Conservation (phyloP, 2,329 filamentous ascomycete genomes). For the Hypoxylon sp. region DNA sequence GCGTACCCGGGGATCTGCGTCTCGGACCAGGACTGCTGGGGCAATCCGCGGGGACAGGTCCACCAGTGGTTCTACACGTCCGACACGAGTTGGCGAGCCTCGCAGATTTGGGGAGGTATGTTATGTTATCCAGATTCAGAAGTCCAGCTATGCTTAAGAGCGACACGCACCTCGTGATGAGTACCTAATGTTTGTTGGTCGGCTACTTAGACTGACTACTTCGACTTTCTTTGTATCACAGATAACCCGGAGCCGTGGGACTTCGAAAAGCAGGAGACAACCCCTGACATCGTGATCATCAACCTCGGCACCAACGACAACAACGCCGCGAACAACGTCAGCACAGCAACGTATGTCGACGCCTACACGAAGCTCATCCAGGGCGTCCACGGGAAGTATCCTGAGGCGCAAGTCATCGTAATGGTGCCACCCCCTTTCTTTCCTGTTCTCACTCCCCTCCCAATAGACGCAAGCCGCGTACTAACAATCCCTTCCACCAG, state of each 20-base stretch:
- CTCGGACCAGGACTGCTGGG: slow-evolving; percentile 69
- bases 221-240: slow-evolving; percentile 26
- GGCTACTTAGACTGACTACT: neutral
- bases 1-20: slow-evolving; percentile 73
- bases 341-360: slow-evolving; percentile 58
- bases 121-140: slow-evolving; percentile 46
- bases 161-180: neutral
- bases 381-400: slow-evolving; percentile 64
- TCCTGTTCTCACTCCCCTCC: slow-evolving; percentile 36
- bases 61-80: slow-evolving; percentile 72
- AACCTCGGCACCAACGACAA: slow-evolving; percentile 65
- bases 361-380: slow-evolving; percentile 62
- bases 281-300: slow-evolving; percentile 63
- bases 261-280: slow-evolving; percentile 59
- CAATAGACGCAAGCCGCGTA: neutral
- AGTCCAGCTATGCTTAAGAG: neutral
- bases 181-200: neutral
- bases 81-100: slow-evolving; percentile 66
- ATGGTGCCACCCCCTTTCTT: slow-evolving; percentile 54
- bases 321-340: slow-evolving; percentile 61
- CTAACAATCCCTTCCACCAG: slow-evolving; percentile 49
- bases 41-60: slow-evolving; percentile 63
- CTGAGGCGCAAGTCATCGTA: slow-evolving; percentile 62
- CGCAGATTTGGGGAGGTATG: slow-evolving; percentile 60
- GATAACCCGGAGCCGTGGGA: slow-evolving; percentile 63